Conservation (phyloP, 257 asterid genomes). For the Catharanthus roseus region DNA sequence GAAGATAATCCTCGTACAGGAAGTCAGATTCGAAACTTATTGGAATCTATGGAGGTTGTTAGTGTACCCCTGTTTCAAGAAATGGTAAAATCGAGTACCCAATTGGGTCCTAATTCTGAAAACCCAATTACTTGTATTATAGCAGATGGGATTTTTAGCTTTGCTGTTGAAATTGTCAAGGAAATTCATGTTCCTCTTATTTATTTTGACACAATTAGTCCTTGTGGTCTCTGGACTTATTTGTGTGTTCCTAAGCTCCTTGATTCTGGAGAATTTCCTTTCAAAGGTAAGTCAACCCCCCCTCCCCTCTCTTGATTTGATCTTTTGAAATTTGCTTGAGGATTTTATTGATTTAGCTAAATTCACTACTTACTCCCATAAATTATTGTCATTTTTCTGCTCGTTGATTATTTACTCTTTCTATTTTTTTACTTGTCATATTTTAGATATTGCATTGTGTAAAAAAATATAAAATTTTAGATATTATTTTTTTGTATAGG, state of each 20-base stretch:
- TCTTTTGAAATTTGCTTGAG: not conserved
- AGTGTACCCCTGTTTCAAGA: constrained; percentile 30
- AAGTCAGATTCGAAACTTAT: constrained; percentile 21
- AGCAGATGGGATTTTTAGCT: constrained; percentile 52
- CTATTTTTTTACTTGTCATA: too few species aligned
- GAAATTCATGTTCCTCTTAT: constrained; percentile 30
- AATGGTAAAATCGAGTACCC: constrained; percentile 23
- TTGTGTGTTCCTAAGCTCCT: constrained; percentile 54
- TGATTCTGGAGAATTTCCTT: constrained; percentile 52
- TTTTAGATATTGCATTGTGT: too few species aligned
- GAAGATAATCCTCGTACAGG: constrained; percentile 36
- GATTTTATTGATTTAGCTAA: too few species aligned
- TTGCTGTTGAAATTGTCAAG: constrained; percentile 36
- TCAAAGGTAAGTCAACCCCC: constrained; percentile 30
- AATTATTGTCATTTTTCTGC: too few species aligned
- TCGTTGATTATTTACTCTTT: too few species aligned
- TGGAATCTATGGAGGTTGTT: constrained; percentile 31
- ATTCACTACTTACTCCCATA: too few species aligned
- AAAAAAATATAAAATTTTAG: too few species aligned
- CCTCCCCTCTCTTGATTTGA: not conserved
- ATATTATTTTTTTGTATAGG: too few species aligned
- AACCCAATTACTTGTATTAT: constrained; percentile 36
- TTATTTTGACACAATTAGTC: constrained; percentile 53
- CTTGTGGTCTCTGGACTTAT: constrained; percentile 54
- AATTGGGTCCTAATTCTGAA: constrained; percentile 12